Percentiles rank a stretch among this genome's conserved stretches.
Conservation (phyloP, 164 flowering plant genomes). For the Tinospora cordifolia region DNA sequence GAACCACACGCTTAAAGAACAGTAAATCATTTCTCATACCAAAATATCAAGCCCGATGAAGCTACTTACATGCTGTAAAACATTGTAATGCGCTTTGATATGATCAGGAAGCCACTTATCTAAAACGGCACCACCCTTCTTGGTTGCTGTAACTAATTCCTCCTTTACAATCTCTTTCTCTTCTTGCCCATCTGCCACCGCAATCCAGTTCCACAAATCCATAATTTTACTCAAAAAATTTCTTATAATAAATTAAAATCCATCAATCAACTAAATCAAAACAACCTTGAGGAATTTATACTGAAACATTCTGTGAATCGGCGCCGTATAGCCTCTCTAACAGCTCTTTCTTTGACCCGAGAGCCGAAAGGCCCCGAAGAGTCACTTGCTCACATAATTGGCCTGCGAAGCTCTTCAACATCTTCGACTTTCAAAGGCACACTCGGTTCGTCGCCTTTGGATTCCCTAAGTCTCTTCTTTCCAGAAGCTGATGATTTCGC, state of each 20-base stretch:
- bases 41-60: neutral
- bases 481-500: constrained; percentile 6
- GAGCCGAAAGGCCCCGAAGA: constrained; percentile 31
- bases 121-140: constrained; percentile 77
- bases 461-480: constrained; percentile 25
- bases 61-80: constrained; percentile 45
- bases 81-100: constrained; percentile 66
- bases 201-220: neutral
- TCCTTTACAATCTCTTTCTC: constrained; percentile 25
- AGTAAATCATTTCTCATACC: neutral
- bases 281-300: constrained; percentile 17
- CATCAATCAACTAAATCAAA: neutral
- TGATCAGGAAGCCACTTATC: constrained; percentile 81
- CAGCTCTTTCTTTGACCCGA: constrained; percentile 52
- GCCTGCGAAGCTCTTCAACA: constrained; percentile 28
- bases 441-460: constrained; percentile 15
- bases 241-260: neutral
- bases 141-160: constrained; percentile 42
- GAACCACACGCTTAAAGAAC: neutral
- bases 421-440: constrained; percentile 26
- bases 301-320: constrained; percentile 13
- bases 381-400: constrained; percentile 50
- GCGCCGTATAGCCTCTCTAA: constrained; percentile 39
- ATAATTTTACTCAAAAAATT: neutral
- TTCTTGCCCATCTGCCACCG: constrained; percentile 28